Evolutionary conservation across 2,329 filamentous ascomycete species (phyloP), one percentile per base, ranked within the genome.

Genomic region (Drechslerella coelobrocha): DNA sequence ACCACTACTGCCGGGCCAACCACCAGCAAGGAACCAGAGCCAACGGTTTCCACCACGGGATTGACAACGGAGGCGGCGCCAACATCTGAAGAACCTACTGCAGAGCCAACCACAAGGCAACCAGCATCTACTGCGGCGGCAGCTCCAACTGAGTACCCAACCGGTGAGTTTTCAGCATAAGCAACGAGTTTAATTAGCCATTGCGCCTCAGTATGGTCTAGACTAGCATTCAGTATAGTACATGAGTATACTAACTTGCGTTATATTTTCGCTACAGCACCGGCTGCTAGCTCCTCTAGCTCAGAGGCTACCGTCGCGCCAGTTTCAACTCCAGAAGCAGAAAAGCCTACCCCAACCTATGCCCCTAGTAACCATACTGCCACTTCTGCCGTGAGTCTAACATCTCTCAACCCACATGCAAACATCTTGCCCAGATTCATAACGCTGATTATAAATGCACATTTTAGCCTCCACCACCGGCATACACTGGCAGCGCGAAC

Each of bases 401-500:
- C 9, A 34, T 3, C n/a, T 14, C 21, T 31, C 47, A 26, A 10
- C 5, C 47, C 26, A 10, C 48, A 19, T 14, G 2, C 27, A 29
- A 4, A 19, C 21, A 23, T 21, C 2, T 14, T 21, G 12, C 19
- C 27, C 8, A 23, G 5, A 27, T 17, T 39, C 56, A 48, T 41
- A 17, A 12, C 31, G 10, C 34, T 45, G 17, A 39, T 21, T 2
- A 2, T 55, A 26, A 31, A 2, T 41, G 9, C 4, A 14, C 29
- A 2, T 9, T 48, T 9, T 47, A 72, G 68, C 41, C 50, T 31
- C 61, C 61, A 61, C 68, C 68, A 57, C 68, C 68, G 37, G 23
- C 37, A 24, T 66, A 61, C 43, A 72, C 68, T 8, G 68, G 68
- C 56, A 51, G 54, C n/a, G 68, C 68, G 39, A 66, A 57, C 27